A percentile compares a stretch with the other conserved stretches of the same genome.
These are phyloP conservation scores for Sporothrix variecibatus DNA, from an alignment of 2,329 filamentous ascomycete genomes.

Conservation along the genomic window DNA sequence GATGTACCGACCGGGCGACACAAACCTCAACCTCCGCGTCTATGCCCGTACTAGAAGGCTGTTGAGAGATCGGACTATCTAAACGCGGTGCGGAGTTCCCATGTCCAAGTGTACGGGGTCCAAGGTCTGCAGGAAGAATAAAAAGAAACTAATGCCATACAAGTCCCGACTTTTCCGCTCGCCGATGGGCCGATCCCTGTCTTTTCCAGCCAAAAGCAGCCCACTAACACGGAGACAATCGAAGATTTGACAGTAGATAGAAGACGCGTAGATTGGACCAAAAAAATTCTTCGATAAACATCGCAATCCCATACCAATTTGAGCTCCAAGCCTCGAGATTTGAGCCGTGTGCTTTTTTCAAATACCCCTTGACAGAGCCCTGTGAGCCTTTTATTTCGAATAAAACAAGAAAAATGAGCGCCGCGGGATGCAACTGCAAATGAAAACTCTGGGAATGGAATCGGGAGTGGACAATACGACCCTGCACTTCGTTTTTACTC, in stretches of 20 bases:
- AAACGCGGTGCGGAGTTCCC: not conserved
- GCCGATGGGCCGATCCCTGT: conserved; percentile 8
- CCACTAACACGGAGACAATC: not conserved
- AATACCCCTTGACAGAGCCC: not conserved
- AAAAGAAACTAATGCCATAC: not conserved
- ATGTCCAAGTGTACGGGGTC: not conserved
- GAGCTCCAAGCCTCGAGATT: not conserved
- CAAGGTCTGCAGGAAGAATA: no score
- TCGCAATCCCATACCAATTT: not conserved
- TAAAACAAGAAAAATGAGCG: not conserved
- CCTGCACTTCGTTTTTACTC: not conserved
- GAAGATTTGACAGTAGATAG: not conserved
- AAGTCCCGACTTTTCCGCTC: conserved; percentile 11
- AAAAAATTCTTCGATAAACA: not conserved
- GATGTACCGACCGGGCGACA: not conserved
- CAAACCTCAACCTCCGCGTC: not conserved
- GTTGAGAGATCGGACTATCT: not conserved
- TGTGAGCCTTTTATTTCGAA: not conserved
- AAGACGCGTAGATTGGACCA: not conserved
- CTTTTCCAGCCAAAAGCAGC: not conserved
- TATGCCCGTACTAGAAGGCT: not conserved
- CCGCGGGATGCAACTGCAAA: not conserved
- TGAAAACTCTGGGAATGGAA: not conserved
- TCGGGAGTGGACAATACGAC: not conserved
- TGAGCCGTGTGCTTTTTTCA: not conserved